Evolutionary conservation across 2,329 filamentous ascomycete genomes (phyloP).

Genomic region (Huntiella omanensis): DNA sequence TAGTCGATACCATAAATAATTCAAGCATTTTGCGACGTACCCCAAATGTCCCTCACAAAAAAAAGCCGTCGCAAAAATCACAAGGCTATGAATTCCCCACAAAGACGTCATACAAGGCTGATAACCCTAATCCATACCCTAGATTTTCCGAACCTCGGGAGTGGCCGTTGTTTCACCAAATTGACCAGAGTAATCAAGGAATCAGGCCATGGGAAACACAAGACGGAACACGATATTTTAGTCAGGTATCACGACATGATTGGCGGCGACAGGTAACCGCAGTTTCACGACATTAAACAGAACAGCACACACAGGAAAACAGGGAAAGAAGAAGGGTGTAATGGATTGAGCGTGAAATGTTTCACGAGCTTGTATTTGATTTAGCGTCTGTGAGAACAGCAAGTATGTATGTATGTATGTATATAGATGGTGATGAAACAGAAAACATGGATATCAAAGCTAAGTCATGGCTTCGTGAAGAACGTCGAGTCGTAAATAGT

Average conservation of each 20-base stretch:
- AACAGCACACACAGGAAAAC: background rate
- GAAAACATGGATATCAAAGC: constrained; percentile 1
- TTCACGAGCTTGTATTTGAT: background rate
- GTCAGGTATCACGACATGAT: background rate
- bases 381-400: background rate
- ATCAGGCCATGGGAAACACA: too few relatives aligned
- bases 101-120: too few relatives aligned
- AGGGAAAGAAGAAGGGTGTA: background rate
- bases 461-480: background rate
- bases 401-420: background rate
- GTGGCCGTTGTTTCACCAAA: too few relatives aligned
- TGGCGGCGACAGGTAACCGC: background rate
- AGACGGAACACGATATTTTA: background rate
- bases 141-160: too few relatives aligned
- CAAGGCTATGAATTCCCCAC: too few relatives aligned
- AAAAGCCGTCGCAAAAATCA: too few relatives aligned
- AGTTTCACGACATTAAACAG: constrained; percentile 24
- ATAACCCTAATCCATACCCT: too few relatives aligned
- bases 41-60: too few relatives aligned
- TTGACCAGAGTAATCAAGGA: too few relatives aligned
- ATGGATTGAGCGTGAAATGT: background rate
- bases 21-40: constrained; percentile 29
- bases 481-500: constrained; percentile 9
- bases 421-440: background rate
- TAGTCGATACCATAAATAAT: constrained; percentile 35